These are phyloP conservation scores for Xylariaceae sp. DNA, from an alignment of 2,329 filamentous ascomycete genomes.

Conservation along the genomic window DNA sequence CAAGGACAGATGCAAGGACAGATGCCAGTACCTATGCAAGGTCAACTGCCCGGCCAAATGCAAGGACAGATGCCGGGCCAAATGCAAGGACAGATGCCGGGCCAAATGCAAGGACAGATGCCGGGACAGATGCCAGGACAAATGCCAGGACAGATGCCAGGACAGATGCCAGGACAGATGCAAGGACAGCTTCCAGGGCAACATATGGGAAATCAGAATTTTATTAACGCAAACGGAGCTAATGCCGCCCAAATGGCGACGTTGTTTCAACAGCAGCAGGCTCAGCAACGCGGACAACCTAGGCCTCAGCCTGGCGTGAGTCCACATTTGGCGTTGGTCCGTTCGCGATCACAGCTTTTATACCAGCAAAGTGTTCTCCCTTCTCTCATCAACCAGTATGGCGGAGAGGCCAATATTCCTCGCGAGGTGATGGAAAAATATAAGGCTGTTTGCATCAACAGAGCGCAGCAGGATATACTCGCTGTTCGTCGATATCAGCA, in stretches of 20 bases:
- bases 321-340: slow-evolving; percentile 24
- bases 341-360: slow-evolving; percentile 24
- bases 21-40: slow-evolving; percentile 20
- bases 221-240: slow-evolving; percentile 37
- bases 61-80: slow-evolving; percentile 34
- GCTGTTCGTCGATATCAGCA: slow-evolving; percentile 17
- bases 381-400: slow-evolving; percentile 35
- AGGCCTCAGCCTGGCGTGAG: slow-evolving; percentile 1
- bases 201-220: slow-evolving; percentile 39
- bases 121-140: slow-evolving; percentile 29
- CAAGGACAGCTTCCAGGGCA: slow-evolving; percentile 34
- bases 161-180: slow-evolving; percentile 32
- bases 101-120: slow-evolving; percentile 35
- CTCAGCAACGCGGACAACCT: slow-evolving; percentile 15
- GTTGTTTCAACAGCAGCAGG: slow-evolving; percentile 26
- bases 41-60: slow-evolving; percentile 30
- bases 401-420: slow-evolving; percentile 43
- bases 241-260: slow-evolving; percentile 31
- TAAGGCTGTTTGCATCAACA: slow-evolving; percentile 38
- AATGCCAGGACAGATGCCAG: slow-evolving; percentile 31
- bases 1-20: slow-evolving; percentile 29
- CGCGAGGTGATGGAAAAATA: slow-evolving; percentile 41
- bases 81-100: slow-evolving; percentile 29
- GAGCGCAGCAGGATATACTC: slow-evolving; percentile 33
- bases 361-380: too few species aligned